A percentile compares a stretch with the other conserved stretches of the same genome.
phyloP scores from a whole-genome alignment of 2,329 filamentous ascomycete genomes.

The Calonectria pteridis region DNA sequence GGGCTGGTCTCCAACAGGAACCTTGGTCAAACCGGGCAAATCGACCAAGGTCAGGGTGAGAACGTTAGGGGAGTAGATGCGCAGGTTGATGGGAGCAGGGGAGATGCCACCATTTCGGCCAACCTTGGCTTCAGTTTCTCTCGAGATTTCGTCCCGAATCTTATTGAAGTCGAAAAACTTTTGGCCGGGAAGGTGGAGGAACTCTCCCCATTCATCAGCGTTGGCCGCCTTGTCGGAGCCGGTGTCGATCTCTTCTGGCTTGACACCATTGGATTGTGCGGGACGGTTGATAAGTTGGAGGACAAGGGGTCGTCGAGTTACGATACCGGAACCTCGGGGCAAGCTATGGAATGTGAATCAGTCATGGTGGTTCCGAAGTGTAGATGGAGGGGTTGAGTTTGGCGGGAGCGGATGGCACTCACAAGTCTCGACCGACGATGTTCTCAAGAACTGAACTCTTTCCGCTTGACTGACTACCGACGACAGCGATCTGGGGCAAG shows the following conservation, averaged over 20 bases:
- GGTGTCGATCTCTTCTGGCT: conserved; percentile 72
- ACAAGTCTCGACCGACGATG: conserved; percentile 99
- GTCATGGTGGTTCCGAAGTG: conserved; percentile 21
- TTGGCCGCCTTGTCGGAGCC: conserved; percentile 90
- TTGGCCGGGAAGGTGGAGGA: conserved; percentile 95
- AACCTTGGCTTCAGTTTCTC: conserved; percentile 96
- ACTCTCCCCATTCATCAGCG: conserved; percentile 97
- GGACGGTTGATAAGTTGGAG: conserved; percentile 97
- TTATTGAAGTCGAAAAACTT: conserved; percentile 99
- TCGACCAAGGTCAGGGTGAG: conserved; percentile 97
- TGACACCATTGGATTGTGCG: conserved; percentile 79
- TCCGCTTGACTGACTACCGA: conserved; percentile 98
- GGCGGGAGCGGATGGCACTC: conserved; percentile 56
- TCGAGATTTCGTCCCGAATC: conserved; percentile 96
- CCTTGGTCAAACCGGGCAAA: conserved; percentile 95
- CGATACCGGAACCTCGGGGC: conserved; percentile 96
- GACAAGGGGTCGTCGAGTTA: conserved; percentile 94
- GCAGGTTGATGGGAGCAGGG: conserved; percentile 94
- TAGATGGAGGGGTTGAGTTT: conserved; percentile 23
- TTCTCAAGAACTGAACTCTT: conserved; percentile 99
- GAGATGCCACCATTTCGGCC: conserved; percentile 97
- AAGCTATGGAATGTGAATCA: conserved; percentile 68
- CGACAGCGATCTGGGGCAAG: conserved; percentile 96
- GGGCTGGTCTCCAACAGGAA: conserved; percentile 95
- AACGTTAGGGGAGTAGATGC: conserved; percentile 98